These are phyloP conservation scores for Xylaria longipes DNA, from an alignment of 495 filamentous ascomycete species.

Conservation along the genomic window DNA sequence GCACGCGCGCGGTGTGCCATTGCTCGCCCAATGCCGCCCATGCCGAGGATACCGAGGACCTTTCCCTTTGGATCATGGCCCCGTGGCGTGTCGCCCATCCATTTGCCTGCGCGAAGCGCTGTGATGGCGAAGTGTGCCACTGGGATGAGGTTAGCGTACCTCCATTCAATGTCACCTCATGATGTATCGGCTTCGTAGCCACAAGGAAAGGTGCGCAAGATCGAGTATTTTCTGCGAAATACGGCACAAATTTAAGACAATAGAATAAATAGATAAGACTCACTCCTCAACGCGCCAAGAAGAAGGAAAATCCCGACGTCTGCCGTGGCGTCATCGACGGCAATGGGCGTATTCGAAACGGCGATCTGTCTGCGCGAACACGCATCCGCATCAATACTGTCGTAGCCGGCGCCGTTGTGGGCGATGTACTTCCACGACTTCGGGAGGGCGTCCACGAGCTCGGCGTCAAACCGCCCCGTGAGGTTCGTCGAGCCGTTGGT, in stretches of 20 bases:
- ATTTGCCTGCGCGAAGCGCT: conserved; percentile 65
- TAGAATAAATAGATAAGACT: background rate
- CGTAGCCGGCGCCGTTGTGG: conserved; percentile 88
- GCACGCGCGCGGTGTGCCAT: conserved; percentile 60
- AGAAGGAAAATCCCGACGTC: conserved; percentile 75
- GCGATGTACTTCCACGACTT: conserved; percentile 75
- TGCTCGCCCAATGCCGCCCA: conserved; percentile 82
- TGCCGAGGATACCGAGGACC: conserved; percentile 79
- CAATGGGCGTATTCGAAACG: conserved; percentile 71
- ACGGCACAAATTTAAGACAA: background rate
- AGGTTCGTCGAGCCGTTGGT: conserved; percentile 71
- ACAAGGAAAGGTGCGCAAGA: background rate
- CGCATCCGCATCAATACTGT: conserved; percentile 76
- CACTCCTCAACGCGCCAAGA: conserved; percentile 69
- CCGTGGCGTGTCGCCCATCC: conserved; percentile 53
- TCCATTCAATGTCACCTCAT: background rate
- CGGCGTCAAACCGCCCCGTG: conserved; percentile 73
- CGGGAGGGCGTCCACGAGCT: conserved; percentile 70
- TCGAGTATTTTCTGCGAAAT: background rate
- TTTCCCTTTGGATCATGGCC: conserved; percentile 77
- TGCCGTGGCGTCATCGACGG: conserved; percentile 74
- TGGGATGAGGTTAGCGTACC: background rate
- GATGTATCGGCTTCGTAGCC: background rate
- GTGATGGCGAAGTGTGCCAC: conserved; percentile 64
- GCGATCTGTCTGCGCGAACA: conserved; percentile 67